These are phyloP conservation scores for Zizania palustris DNA, from an alignment of 202 grass and related monocot species.

Conservation along the genomic window DNA sequence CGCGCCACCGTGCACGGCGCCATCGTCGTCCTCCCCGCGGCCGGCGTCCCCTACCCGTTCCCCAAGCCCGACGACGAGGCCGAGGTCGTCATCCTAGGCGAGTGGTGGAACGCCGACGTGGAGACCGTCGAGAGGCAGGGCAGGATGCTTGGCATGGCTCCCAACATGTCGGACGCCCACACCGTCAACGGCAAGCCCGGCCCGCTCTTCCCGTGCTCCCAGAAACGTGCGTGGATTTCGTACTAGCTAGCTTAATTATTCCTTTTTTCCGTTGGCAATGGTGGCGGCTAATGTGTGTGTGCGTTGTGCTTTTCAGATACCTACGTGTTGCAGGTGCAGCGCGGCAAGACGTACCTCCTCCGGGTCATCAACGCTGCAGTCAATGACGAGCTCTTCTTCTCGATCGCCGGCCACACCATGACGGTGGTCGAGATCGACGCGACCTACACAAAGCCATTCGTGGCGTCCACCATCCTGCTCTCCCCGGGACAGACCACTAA, in stretches of 20 bases:
- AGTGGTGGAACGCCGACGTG: constrained; percentile 67
- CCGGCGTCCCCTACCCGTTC: constrained; percentile 68
- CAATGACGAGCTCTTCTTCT: constrained; percentile 71
- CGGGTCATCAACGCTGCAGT: constrained; percentile 71
- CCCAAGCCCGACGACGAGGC: constrained; percentile 52
- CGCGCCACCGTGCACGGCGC: constrained; percentile 61
- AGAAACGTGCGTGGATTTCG: constrained; percentile 49
- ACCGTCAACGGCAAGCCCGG: constrained; percentile 64
- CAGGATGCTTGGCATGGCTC: constrained; percentile 49
- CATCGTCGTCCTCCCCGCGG: constrained; percentile 54
- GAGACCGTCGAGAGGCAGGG: constrained; percentile 56
- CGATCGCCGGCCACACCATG: constrained; percentile 63
- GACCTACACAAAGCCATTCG: constrained; percentile 61
- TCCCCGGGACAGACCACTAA: constrained; percentile 67
- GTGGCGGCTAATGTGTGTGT: background rate
- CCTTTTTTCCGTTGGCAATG: background rate
- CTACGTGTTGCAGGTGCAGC: constrained; percentile 49
- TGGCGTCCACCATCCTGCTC: constrained; percentile 36
- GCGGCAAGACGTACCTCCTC: constrained; percentile 61
- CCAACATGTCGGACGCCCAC: constrained; percentile 66
- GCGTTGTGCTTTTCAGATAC: constrained; percentile 46
- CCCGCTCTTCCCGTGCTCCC: constrained; percentile 56
- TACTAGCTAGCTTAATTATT: background rate
- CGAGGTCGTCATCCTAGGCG: constrained; percentile 60
- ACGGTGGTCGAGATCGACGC: constrained; percentile 74